Percentiles rank a stretch among this genome's conserved stretches.
Evolutionary conservation across 148 eudicot genomes (phyloP).

Genomic region (Heliamphora exappendiculata): DNA sequence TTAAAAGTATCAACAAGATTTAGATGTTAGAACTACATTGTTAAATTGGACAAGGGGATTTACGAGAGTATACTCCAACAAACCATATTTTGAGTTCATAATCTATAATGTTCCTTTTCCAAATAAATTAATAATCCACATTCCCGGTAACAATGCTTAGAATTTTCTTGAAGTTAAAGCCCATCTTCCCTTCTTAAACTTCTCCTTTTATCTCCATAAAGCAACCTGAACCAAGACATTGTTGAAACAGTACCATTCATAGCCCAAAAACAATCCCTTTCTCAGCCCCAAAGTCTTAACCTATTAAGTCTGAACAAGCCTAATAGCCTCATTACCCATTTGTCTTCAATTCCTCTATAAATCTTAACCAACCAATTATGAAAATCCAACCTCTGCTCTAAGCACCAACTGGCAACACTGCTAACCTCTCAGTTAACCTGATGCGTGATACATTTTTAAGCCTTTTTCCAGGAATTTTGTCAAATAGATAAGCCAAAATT

Average conservation of each 20-base stretch:
- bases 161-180: no score
- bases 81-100: not conserved
- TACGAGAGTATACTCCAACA: not conserved
- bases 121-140: not conserved
- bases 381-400: not conserved
- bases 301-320: not conserved
- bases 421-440: no score
- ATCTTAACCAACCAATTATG: not conserved
- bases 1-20: no score
- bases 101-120: not conserved
- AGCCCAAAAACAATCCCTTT: not conserved
- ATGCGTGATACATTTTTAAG: not conserved
- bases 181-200: not conserved
- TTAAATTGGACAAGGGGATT: no score
- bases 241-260: not conserved
- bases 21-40: no score
- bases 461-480: not conserved
- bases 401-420: not conserved
- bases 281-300: not conserved
- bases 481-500: not conserved
- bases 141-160: not conserved
- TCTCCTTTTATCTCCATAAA: not conserved
- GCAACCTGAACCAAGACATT: constrained; percentile 3
- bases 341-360: not conserved
- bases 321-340: not conserved